Percentiles rank a stretch among this genome's conserved stretches.
Conservation (phyloP, 495 filamentous ascomycete genomes). For the Neurospora sp. region DNA sequence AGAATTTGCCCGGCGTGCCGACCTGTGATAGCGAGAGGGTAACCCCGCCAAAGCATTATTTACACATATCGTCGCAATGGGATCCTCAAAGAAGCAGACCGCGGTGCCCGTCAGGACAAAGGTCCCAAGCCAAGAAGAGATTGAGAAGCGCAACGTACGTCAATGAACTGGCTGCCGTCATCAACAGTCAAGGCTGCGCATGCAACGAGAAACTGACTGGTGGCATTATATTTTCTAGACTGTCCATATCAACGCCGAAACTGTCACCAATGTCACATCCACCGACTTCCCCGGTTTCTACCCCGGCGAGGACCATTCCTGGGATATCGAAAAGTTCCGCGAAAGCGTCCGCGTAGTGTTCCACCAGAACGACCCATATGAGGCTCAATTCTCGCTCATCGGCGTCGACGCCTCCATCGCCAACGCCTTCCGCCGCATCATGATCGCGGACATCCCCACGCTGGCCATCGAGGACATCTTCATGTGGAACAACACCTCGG, state of each 20-base stretch:
- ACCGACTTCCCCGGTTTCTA: slow-evolving; percentile 87
- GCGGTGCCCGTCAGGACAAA: slow-evolving; percentile 6
- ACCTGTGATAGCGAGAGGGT: not conserved
- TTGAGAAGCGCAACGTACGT: slow-evolving; percentile 32
- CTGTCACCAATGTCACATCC: slow-evolving; percentile 74
- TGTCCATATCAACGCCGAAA: slow-evolving; percentile 78
- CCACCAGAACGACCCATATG: slow-evolving; percentile 64
- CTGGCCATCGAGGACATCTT: slow-evolving; percentile 89
- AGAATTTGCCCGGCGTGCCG: slow-evolving; percentile 11
- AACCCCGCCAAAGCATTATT: slow-evolving; percentile 9
- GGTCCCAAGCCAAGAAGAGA: slow-evolving; percentile 28
- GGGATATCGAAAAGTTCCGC: slow-evolving; percentile 68
- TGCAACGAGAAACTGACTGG: not conserved
- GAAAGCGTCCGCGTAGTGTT: slow-evolving; percentile 63
- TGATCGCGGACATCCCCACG: slow-evolving; percentile 89
- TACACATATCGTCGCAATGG: slow-evolving; percentile 1
- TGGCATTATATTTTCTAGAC: slow-evolving; percentile 42
- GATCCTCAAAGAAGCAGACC: not conserved
- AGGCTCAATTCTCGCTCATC: slow-evolving; percentile 81
- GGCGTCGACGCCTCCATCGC: slow-evolving; percentile 87
- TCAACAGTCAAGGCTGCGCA: not conserved
- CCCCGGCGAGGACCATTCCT: slow-evolving; percentile 81
- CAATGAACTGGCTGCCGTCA: too few relatives aligned
- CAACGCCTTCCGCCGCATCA: slow-evolving; percentile 95
- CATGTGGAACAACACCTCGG: slow-evolving; percentile 87